Percentiles rank a stretch among this genome's conserved stretches.
Evolutionary conservation across 306 rosid genomes (phyloP).

Genomic region (Cercis canadensis): DNA sequence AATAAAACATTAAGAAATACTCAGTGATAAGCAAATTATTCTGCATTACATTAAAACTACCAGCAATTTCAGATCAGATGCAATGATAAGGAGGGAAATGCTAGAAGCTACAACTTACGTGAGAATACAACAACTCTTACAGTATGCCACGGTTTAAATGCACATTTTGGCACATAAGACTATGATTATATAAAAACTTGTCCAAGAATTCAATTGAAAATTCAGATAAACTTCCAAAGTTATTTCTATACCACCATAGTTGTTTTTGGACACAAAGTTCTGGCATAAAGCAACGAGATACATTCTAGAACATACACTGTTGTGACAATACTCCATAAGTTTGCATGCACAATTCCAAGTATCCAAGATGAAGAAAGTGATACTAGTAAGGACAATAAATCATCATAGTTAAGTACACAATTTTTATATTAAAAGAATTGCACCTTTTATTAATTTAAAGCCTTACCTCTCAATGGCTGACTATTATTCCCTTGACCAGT

Average conservation of each 20-base stretch:
- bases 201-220: constrained; percentile 5
- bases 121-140: neutral
- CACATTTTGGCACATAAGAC: neutral
- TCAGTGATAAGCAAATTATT: neutral
- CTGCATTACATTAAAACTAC: neutral
- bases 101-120: constrained; percentile 3
- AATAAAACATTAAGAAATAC: neutral
- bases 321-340: neutral
- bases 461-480: constrained; percentile 75
- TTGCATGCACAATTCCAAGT: constrained; percentile 1
- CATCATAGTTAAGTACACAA: no score
- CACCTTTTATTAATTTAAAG: constrained; percentile 3
- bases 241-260: neutral
- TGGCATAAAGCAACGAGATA: neutral
- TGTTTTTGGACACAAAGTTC: constrained; percentile 6
- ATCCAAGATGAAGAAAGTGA: no score
- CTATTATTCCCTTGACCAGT: constrained; percentile 59
- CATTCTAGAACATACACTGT: neutral
- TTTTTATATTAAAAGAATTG: no score
- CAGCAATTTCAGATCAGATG: constrained; percentile 1
- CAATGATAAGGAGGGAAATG: neutral
- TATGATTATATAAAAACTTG: neutral
- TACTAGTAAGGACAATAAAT: constrained; percentile 11
- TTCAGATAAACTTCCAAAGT: neutral
- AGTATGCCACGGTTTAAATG: constrained; percentile 2